phyloP scores from a whole-genome alignment of 2,329 filamentous ascomycete genomes.

The Apiospora arundinis region DNA sequence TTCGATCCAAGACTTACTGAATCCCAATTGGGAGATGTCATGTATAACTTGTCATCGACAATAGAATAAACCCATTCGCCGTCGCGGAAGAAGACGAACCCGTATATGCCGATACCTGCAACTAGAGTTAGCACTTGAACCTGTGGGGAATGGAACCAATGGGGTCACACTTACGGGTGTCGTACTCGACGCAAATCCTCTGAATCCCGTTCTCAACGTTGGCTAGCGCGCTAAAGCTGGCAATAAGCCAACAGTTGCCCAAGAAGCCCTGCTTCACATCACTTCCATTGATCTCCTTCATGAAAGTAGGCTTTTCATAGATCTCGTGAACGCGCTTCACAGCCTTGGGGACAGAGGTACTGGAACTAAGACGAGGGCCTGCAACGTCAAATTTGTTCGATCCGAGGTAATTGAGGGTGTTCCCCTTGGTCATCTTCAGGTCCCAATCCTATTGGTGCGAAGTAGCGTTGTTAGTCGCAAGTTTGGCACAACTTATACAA shows the following conservation, averaged over 20 bases:
- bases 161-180: slow-evolving; percentile 55
- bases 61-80: slow-evolving; percentile 93
- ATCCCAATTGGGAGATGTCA: slow-evolving; percentile 83
- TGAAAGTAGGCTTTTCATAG: slow-evolving; percentile 75
- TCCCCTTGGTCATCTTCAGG: slow-evolving; percentile 67
- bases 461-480: neutral
- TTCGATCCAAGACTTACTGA: slow-evolving; percentile 45
- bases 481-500: no score
- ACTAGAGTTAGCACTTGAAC: slow-evolving; percentile 45
- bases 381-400: slow-evolving; percentile 58
- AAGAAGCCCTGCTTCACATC: slow-evolving; percentile 80
- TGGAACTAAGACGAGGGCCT: slow-evolving; percentile 52
- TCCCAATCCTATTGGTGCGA: slow-evolving; percentile 62
- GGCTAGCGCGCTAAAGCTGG: slow-evolving; percentile 76
- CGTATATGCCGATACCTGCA: slow-evolving; percentile 79
- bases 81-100: slow-evolving; percentile 87
- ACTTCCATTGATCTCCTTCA: slow-evolving; percentile 68
- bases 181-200: slow-evolving; percentile 76
- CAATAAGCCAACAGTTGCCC: slow-evolving; percentile 86
- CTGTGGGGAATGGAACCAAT: neutral
- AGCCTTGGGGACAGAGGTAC: slow-evolving; percentile 67
- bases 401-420: slow-evolving; percentile 61
- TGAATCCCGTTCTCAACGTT: slow-evolving; percentile 75
- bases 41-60: slow-evolving; percentile 87
- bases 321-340: slow-evolving; percentile 80